Evolutionary conservation across 1,284 basidiomycete genomes (phyloP).

Genomic region (Cryptococcus sp.): DNA sequence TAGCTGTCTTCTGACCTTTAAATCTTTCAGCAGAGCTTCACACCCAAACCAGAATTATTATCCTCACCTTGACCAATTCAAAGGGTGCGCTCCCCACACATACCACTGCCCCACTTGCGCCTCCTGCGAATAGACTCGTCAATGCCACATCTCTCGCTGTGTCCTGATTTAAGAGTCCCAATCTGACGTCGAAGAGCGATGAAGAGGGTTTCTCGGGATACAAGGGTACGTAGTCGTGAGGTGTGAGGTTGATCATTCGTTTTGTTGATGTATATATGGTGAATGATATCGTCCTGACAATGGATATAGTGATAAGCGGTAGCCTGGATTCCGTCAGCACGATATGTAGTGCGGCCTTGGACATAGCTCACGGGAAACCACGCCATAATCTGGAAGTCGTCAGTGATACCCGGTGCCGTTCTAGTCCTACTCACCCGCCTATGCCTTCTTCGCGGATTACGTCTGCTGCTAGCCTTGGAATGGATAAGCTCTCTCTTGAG

Average conservation of each 20-base stretch:
- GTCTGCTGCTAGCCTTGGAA: slow-evolving; percentile 58
- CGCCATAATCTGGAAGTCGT: slow-evolving; percentile 35
- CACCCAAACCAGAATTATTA: not conserved
- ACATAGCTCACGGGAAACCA: slow-evolving; percentile 36
- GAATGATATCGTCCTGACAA: slow-evolving; percentile 85
- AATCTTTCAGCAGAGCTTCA: not conserved
- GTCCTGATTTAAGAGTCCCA: slow-evolving; percentile 34
- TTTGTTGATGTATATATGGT: slow-evolving; percentile 90
- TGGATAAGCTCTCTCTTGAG: slow-evolving; percentile 66
- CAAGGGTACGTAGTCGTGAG: slow-evolving; percentile 27
- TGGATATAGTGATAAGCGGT: slow-evolving; percentile 91
- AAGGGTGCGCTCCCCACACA: slow-evolving; percentile 70
- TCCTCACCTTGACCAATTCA: slow-evolving; percentile 83
- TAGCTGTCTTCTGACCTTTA: slow-evolving; percentile 78
- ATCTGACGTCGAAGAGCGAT: slow-evolving; percentile 17
- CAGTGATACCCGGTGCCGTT: not conserved
- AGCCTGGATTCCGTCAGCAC: slow-evolving; percentile 54
- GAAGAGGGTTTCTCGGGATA: not conserved
- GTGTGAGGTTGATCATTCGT: slow-evolving; percentile 60
- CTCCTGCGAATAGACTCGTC: slow-evolving; percentile 48
- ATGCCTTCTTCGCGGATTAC: slow-evolving; percentile 89
- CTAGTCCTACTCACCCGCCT: slow-evolving; percentile 59
- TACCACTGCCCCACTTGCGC: slow-evolving; percentile 43
- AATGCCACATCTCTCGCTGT: slow-evolving; percentile 63
- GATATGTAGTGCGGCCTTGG: not conserved